Base-by-base conservation (phyloP, 73 alveolate genomes). In the Diophrys sp. region DNA sequence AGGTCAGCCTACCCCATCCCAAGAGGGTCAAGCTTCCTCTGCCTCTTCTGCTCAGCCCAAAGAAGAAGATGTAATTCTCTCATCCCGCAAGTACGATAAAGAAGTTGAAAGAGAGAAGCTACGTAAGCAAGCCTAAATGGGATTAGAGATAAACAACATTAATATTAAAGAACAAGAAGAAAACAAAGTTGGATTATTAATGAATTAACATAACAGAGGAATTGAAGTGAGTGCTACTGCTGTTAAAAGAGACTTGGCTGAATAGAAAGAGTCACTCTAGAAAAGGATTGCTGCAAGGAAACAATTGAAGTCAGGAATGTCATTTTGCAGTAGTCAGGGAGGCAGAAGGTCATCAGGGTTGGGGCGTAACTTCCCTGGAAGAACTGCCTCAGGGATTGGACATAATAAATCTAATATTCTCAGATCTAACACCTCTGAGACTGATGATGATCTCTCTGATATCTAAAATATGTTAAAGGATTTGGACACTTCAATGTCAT, bases 71-170 rank as follows among this genome's bases (percentile, higher is more conserved):
- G 62, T 11, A 44, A 18, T 44, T 18, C 62, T 44, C 62, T 44
- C 18, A 44, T 44, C 62, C 18, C 62, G 62, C 5, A 44, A 44
- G 18, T 44, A 44, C 62, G 62, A 44, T 18, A 44, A 44, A 44
- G 62, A 44, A 44, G 62, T 18, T 44, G 62, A 44, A 18, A 5
- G 62, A 18, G 62, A 44, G 18, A 44, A 44, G 62, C 62, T 44
- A 11, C 62, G 62, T 44, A 44, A 44, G 62, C 62, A 44, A 44
- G 62, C 62, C n/a, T 18, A 44, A 44, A 44, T 44, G 62, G 62
- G 62, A 44, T 44, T 44, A 44, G 62, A 44, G 62, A 44, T 44
- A 44, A 44, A 44, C 62, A 44, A 44, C 62, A 44, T 44, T 44
- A 44, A 44, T 18, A 18, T 44, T 11, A 44, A 44, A 44, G 62